phyloP scores from a whole-genome alignment of 179 eudicot species.

The Nepenthes alata region DNA sequence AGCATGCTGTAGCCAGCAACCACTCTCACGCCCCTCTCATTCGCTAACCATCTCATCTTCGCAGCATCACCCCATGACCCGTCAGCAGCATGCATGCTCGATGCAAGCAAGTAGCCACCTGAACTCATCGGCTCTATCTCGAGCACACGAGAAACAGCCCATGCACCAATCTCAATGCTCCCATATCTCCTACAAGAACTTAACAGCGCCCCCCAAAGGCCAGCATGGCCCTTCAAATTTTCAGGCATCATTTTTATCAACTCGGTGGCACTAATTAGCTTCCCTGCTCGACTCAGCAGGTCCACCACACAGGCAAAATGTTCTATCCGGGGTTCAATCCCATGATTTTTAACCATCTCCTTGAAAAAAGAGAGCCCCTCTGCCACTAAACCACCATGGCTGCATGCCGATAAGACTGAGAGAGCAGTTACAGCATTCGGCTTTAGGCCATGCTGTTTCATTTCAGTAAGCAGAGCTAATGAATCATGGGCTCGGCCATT shows the following conservation, averaged over 20 bases:
- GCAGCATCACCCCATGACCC: slow-evolving; percentile 58
- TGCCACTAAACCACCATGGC: slow-evolving; percentile 66
- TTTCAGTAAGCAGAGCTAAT: slow-evolving; percentile 27
- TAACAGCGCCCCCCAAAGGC: slow-evolving; percentile 67
- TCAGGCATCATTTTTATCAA: slow-evolving; percentile 36
- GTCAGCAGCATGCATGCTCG: slow-evolving; percentile 46
- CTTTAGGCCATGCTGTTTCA: slow-evolving; percentile 44
- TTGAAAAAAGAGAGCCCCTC: slow-evolving; percentile 46
- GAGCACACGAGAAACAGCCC: slow-evolving; percentile 33
- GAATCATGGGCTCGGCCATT: slow-evolving; percentile 61
- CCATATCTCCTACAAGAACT: slow-evolving; percentile 49
- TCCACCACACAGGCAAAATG: slow-evolving; percentile 81
- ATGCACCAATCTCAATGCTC: slow-evolving; percentile 28
- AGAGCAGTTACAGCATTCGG: slow-evolving; percentile 60
- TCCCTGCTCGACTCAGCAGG: slow-evolving; percentile 64
- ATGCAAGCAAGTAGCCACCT: slow-evolving; percentile 58
- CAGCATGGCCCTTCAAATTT: slow-evolving; percentile 28
- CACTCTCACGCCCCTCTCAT: slow-evolving; percentile 46
- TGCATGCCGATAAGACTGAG: slow-evolving; percentile 65
- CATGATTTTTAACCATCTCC: slow-evolving; percentile 29
- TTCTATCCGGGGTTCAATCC: slow-evolving; percentile 32
- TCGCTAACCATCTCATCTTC: slow-evolving; percentile 47
- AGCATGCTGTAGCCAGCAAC: slow-evolving; percentile 58
- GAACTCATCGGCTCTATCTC: slow-evolving; percentile 61
- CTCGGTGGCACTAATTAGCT: slow-evolving; percentile 44